phyloP scores from a whole-genome alignment of 495 filamentous ascomycete genomes.

The Neurospora discreta region DNA sequence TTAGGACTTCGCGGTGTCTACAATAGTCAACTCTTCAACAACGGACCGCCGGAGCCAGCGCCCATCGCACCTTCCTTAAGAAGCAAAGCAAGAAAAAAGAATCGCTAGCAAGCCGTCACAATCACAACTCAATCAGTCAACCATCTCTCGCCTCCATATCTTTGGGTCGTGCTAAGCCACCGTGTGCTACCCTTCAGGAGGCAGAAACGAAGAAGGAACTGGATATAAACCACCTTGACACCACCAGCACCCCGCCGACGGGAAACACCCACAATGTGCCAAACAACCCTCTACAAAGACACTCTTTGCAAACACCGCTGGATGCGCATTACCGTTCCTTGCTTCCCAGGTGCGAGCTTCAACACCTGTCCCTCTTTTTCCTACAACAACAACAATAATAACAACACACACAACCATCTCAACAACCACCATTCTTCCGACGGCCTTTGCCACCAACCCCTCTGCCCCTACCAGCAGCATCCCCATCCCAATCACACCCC shows the following conservation, averaged over 20 bases:
- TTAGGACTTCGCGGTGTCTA: neutral
- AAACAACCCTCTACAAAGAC: slow-evolving; percentile 23
- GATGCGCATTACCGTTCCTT: slow-evolving; percentile 23
- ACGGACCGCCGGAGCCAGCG: neutral
- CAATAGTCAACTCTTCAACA: neutral
- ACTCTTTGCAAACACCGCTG: slow-evolving; percentile 28
- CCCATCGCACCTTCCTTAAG: neutral
- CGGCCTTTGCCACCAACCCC: neutral
- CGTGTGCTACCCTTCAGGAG: neutral
- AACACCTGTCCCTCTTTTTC: slow-evolving; percentile 21
- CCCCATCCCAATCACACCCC: neutral
- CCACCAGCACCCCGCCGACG: neutral
- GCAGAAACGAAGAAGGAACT: neutral
- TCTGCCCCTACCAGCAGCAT: neutral
- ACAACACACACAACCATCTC: neutral
- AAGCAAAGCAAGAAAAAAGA: neutral
- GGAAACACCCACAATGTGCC: slow-evolving; percentile 15
- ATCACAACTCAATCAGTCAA: neutral
- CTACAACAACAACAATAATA: slow-evolving; percentile 5
- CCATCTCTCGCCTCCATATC: neutral
- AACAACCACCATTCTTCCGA: neutral
- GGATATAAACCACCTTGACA: neutral
- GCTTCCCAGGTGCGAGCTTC: slow-evolving; percentile 27
- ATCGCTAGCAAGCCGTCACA: neutral
- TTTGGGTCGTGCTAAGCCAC: neutral